Evolutionary conservation across 768 basidiomycete genomes (phyloP).

Genomic region (Clavulina sp.): DNA sequence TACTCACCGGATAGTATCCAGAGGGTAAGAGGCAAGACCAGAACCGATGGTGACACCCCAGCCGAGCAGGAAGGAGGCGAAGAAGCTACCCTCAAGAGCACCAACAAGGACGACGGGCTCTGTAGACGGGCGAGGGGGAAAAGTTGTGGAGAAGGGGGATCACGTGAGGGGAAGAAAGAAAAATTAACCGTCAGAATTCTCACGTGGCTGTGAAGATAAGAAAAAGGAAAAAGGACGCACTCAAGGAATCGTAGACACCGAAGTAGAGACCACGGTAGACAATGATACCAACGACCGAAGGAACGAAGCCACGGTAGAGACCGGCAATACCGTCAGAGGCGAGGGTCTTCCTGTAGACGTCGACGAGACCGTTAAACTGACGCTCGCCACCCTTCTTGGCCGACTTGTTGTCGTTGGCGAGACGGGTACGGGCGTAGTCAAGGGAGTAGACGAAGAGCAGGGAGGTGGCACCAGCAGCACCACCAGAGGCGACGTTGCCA

Average conservation of each 20-base stretch:
- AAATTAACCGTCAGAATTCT: no score
- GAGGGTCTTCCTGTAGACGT: constrained; percentile 95
- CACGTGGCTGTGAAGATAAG: constrained; percentile 10
- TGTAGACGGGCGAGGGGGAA: constrained; percentile 20
- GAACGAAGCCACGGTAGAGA: constrained; percentile 99
- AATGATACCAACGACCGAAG: constrained; percentile 97
- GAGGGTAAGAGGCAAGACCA: constrained; percentile 94
- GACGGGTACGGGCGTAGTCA: constrained; percentile 98
- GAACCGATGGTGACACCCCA: constrained; percentile 99
- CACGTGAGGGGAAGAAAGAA: background rate
- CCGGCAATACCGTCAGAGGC: constrained; percentile 95
- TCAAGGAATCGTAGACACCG: constrained; percentile 89
- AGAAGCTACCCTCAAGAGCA: constrained; percentile 86
- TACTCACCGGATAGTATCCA: constrained; percentile 72
- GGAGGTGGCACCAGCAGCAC: constrained; percentile 97
- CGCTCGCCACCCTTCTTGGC: constrained; percentile 80
- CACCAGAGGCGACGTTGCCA: constrained; percentile 97
- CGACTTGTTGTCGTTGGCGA: constrained; percentile 95
- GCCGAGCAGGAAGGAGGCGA: constrained; percentile 91
- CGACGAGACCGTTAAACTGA: constrained; percentile 97
- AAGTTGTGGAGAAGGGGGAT: background rate
- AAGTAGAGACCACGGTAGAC: constrained; percentile 99
- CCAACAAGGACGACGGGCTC: constrained; percentile 97
- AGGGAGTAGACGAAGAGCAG: constrained; percentile 99
- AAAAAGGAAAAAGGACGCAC: constrained; percentile 28